Conservation (phyloP, 2,329 filamentous ascomycete genomes). For the Westerdykella aurantiaca region DNA sequence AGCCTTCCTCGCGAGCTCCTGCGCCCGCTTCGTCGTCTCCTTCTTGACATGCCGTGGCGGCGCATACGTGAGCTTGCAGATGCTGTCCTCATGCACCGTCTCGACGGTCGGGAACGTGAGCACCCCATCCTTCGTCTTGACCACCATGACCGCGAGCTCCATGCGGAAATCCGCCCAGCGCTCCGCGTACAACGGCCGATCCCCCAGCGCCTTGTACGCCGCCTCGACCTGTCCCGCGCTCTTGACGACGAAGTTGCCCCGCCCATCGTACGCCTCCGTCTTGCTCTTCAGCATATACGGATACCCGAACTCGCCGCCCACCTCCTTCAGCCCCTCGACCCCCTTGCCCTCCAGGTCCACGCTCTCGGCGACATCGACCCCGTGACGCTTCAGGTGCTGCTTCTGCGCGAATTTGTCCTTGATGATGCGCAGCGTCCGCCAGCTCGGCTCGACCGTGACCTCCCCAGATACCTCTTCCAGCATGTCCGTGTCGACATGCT, state of each 20-base stretch:
- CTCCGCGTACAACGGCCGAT: slow-evolving; percentile 76
- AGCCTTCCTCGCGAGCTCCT: slow-evolving; percentile 71
- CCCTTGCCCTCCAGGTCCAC: slow-evolving; percentile 58
- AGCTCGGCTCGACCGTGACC: slow-evolving; percentile 68
- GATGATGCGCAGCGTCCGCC: slow-evolving; percentile 79
- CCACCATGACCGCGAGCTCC: slow-evolving; percentile 90
- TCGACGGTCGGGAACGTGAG: slow-evolving; percentile 85
- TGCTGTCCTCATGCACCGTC: slow-evolving; percentile 89
- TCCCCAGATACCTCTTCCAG: slow-evolving; percentile 72
- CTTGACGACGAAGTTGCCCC: slow-evolving; percentile 64
- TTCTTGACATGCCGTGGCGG: slow-evolving; percentile 68
- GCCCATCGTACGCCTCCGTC: slow-evolving; percentile 88
- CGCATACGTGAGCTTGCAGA: slow-evolving; percentile 87
- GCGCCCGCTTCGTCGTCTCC: slow-evolving; percentile 58
- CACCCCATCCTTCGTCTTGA: slow-evolving; percentile 72
- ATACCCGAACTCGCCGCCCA: slow-evolving; percentile 63
- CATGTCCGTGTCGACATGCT: slow-evolving; percentile 87
- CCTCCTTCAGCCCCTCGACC: slow-evolving; percentile 56
- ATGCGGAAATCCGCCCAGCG: slow-evolving; percentile 80
- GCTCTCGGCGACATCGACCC: slow-evolving; percentile 68
- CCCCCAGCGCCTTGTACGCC: slow-evolving; percentile 62
- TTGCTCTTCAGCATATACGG: slow-evolving; percentile 91
- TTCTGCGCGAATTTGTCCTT: slow-evolving; percentile 95
- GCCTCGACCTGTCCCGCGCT: slow-evolving; percentile 54
- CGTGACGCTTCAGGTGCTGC: slow-evolving; percentile 62